Conservation (phyloP, 768 basidiomycete genomes). For the Pisolithus tinctorius region DNA sequence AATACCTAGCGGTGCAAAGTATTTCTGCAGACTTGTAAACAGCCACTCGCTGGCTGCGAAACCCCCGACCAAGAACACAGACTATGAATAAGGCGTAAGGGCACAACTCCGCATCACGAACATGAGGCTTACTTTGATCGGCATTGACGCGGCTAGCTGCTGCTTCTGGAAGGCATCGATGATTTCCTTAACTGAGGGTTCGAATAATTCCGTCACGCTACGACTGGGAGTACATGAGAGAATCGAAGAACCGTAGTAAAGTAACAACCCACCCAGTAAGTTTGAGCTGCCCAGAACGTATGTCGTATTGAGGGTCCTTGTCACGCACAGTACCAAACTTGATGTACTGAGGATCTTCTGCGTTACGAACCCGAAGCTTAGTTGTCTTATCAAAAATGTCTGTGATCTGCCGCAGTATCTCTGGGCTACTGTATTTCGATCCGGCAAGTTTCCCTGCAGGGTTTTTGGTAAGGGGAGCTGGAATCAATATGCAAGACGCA, state of each 20-base stretch:
- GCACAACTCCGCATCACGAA: not conserved
- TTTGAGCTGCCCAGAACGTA: constrained; percentile 34
- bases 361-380: constrained; percentile 39
- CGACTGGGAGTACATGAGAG: constrained; percentile 17
- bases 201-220: constrained; percentile 38
- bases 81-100: constrained; percentile 10
- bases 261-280: constrained; percentile 27
- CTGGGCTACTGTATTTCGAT: constrained; percentile 24
- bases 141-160: constrained; percentile 21
- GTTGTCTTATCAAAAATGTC: constrained; percentile 33
- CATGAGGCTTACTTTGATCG: constrained; percentile 25
- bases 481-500: not conserved
- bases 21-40: constrained; percentile 34
- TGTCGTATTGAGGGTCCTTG: constrained; percentile 32
- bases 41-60: constrained; percentile 48
- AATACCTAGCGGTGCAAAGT: constrained; percentile 33
- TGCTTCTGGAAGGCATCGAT: constrained; percentile 30
- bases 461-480: not conserved
- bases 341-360: constrained; percentile 31
- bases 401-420: constrained; percentile 31
- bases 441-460: constrained; percentile 23
- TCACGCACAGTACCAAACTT: constrained; percentile 36
- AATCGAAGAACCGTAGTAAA: no score
- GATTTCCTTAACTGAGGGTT: constrained; percentile 35
- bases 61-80: constrained; percentile 47